Evolutionary conservation across 306 rosid species (phyloP).

Genomic region (Trichosanthes truncata): DNA sequence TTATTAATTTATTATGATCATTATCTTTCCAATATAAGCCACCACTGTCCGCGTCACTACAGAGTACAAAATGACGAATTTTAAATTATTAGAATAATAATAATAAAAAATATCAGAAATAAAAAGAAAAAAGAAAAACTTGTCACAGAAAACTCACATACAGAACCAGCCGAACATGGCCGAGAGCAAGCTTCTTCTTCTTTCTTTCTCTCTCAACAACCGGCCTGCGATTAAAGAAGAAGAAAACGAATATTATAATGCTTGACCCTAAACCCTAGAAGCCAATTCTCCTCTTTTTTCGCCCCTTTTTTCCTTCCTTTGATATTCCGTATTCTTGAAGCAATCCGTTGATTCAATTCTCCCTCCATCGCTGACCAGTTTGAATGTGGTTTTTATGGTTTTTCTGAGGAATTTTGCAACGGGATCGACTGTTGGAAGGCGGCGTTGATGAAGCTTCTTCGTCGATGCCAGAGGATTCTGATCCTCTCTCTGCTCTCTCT

Average conservation of each 20-base stretch:
- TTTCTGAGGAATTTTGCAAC: constrained; percentile 13
- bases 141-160: constrained; percentile 5
- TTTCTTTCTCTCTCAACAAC: constrained; percentile 12
- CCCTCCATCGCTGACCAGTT: constrained; percentile 29
- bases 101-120: background rate
- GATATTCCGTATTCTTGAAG: constrained; percentile 29
- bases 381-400: constrained; percentile 38
- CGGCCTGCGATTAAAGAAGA: background rate
- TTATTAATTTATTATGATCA: background rate
- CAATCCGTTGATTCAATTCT: constrained; percentile 20
- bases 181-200: constrained; percentile 27
- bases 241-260: background rate
- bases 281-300: background rate
- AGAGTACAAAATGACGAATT: background rate
- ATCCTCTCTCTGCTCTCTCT: constrained; percentile 73
- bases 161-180: constrained; percentile 43
- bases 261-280: constrained; percentile 43
- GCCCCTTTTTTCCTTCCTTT: background rate
- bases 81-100: background rate
- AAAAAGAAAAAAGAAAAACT: background rate
- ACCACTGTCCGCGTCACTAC: background rate
- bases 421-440: constrained; percentile 1
- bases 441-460: constrained; percentile 61
- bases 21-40: background rate
- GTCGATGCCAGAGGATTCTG: constrained; percentile 76